Percentiles rank a stretch among this genome's conserved stretches.
Evolutionary conservation across 768 basidiomycete genomes (phyloP).

Genomic region (Lentinula aciculospora): DNA sequence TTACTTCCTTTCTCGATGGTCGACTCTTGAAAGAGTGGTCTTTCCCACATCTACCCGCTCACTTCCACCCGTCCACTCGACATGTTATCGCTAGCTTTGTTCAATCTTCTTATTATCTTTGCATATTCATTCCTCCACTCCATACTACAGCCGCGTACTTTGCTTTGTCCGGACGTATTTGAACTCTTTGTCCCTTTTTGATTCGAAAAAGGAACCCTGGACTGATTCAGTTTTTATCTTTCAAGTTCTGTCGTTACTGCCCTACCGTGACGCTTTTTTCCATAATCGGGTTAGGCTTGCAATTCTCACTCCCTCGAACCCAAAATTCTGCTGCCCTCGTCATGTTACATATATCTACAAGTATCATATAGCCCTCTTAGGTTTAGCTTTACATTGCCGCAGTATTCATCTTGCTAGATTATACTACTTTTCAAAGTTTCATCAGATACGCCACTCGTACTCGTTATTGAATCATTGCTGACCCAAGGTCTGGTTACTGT

Average conservation of each 20-base stretch:
- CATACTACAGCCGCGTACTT: neutral
- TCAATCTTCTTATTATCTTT: neutral
- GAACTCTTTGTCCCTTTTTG: neutral
- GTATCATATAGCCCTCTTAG: conserved; percentile 4
- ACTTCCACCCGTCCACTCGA: neutral
- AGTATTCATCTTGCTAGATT: neutral
- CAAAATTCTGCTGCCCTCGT: neutral
- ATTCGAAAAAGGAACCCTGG: neutral
- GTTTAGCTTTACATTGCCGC: neutral
- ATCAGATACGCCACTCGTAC: neutral
- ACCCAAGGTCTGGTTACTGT: too few relatives aligned
- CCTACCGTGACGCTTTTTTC: neutral
- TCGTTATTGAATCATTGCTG: neutral
- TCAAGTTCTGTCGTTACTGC: conserved; percentile 1
- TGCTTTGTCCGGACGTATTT: neutral
- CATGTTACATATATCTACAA: conserved; percentile 4
- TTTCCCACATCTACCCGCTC: neutral
- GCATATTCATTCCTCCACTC: neutral
- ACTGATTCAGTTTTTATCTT: neutral
- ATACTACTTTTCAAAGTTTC: too few relatives aligned
- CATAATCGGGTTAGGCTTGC: neutral
- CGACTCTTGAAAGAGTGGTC: too few relatives aligned
- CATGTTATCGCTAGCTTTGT: neutral
- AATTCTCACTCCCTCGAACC: neutral
- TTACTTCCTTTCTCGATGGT: neutral